Percentiles rank a stretch among this genome's conserved stretches.
These are phyloP conservation scores for Echinosophora koreensis DNA, from an alignment of 306 rosid species.

Conservation along the genomic window DNA sequence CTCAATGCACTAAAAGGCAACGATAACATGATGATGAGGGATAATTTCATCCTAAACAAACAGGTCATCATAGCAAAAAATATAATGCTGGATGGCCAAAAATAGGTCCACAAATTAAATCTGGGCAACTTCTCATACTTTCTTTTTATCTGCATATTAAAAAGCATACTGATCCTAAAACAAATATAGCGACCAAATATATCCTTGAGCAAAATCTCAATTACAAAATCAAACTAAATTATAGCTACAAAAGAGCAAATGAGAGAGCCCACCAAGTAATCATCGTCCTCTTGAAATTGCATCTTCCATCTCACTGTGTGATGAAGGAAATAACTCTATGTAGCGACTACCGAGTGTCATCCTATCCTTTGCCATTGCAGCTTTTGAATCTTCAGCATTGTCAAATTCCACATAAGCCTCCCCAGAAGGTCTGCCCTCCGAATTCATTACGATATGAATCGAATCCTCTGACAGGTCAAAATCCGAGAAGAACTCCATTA, in stretches of 20 bases:
- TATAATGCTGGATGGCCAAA: background rate
- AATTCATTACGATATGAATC: conserved; percentile 72
- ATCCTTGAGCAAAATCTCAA: conserved; percentile 47
- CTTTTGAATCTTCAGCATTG: conserved; percentile 78
- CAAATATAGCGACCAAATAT: conserved; percentile 37
- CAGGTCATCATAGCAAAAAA: background rate
- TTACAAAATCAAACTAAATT: conserved; percentile 39
- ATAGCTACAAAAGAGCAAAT: conserved; percentile 46
- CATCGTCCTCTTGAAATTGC: conserved; percentile 81
- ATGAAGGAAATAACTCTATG: conserved; percentile 87
- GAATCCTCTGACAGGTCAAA: conserved; percentile 68
- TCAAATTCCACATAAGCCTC: conserved; percentile 93
- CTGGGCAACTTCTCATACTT: conserved; percentile 12
- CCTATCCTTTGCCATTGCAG: conserved; percentile 93
- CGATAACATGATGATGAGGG: background rate
- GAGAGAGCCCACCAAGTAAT: conserved; percentile 47
- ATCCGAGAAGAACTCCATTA: conserved; percentile 80
- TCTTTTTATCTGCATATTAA: conserved; percentile 31
- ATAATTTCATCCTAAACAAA: background rate
- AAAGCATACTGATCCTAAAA: conserved; percentile 40
- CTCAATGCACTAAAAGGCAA: background rate
- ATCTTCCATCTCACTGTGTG: conserved; percentile 82
- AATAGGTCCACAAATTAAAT: conserved; percentile 18
- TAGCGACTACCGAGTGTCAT: conserved; percentile 97
- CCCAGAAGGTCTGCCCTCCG: conserved; percentile 96